Evolutionary conservation across 2,329 filamentous ascomycete species (phyloP).

Genomic region (Xylariaceae sp.): DNA sequence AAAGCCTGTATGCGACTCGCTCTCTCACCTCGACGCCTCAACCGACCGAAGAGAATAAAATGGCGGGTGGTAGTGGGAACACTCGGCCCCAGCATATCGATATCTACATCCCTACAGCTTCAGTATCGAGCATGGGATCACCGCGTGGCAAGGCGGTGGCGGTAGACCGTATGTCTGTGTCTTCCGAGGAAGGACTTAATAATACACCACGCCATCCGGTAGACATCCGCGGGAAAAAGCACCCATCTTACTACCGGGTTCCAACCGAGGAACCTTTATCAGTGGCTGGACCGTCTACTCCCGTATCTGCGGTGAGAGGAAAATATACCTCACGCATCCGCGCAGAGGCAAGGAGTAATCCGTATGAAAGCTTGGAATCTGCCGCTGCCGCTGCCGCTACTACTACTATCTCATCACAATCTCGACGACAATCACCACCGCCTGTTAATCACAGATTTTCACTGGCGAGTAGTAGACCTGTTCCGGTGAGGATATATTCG

Average conservation of each 20-base stretch:
- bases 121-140: conserved; percentile 23
- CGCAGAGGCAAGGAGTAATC: conserved; percentile 16
- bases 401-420: no score
- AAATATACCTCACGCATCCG: conserved; percentile 2
- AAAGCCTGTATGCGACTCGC: conserved; percentile 10
- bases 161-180: conserved; percentile 23
- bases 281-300: conserved; percentile 11
- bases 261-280: conserved; percentile 19
- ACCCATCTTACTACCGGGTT: conserved; percentile 13
- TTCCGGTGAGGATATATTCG: conserved; percentile 27
- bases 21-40: conserved; percentile 16
- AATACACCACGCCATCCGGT: conserved; percentile 15
- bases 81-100: conserved; percentile 18
- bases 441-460: conserved; percentile 7
- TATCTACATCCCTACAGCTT: conserved; percentile 28
- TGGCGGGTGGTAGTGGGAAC: not conserved
- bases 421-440: not conserved
- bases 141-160: conserved; percentile 20
- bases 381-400: no score
- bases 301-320: conserved; percentile 16
- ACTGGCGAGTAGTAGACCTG: conserved; percentile 19
- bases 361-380: conserved; percentile 6
- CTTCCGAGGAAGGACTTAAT: conserved; percentile 26
- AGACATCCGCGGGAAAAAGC: conserved; percentile 15
- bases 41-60: not conserved